Base-by-base conservation (phyloP, 2,329 filamentous ascomycete species). In the Fusarium sp. region DNA sequence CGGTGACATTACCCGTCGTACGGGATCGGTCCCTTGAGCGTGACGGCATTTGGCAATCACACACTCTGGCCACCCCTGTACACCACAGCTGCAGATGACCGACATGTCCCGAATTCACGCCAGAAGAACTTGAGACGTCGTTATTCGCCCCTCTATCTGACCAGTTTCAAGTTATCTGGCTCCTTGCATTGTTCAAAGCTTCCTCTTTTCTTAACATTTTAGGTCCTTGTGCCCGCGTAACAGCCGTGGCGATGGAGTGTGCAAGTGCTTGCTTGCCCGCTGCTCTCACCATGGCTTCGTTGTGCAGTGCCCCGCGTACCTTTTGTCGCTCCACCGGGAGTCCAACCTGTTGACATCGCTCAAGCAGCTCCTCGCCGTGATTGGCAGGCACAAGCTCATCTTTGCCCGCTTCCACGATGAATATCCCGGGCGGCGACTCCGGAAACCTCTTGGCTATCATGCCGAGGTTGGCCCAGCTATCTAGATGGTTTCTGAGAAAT, bases 401-500 rank as follows among this genome's bases (percentile, higher is more conserved):
- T 63, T 82, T 87, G 5, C 82, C 87, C 25, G 86, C 87, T 74
- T 88, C 83, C 8, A 89, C 74, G 40, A 89, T 85, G 49, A 85
- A 81, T 4, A 88, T 73, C 7, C 74, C 75, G 2, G 84, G 84
- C 12, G 66, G 66, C 18, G 59, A 55, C 7, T 65, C 67, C 45
- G 61, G 59, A 25, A 59, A 73, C 56, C 68, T 71, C 53, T 60
- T 69, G 61, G 72, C 79, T 74, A 89, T 82, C 28, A 76, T 55
- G 5, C 78, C 81, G 30, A 89, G 68, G 65, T 88, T 88, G 55
- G 79, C 75, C 80, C 79, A 85, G 68, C 82, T 88, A 68, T 89
- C 85, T 37, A 89, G 79, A 42, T 87, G 85, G 63, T 86, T 94
- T 70, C 91, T 85, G 13, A 94, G 82, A 74, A 94, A 94, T 0